Percentiles rank a stretch among this genome's conserved stretches.
phyloP scores from a whole-genome alignment of 805 yeast species.

The Sugiyamaella mastotermitis region DNA sequence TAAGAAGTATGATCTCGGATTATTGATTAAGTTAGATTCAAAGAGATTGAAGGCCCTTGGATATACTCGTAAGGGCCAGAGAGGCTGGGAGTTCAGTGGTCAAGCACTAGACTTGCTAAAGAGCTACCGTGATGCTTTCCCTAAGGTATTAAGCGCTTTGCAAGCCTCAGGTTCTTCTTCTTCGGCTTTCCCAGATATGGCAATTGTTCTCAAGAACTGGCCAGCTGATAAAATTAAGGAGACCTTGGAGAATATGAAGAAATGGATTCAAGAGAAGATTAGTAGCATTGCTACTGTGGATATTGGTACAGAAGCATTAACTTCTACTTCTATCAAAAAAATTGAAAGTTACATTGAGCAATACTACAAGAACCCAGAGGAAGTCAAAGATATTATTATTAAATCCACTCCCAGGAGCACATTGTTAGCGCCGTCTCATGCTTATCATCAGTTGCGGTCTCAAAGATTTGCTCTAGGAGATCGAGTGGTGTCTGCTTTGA shows the following conservation, averaged over 20 bases:
- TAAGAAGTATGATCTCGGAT: slow-evolving; percentile 63
- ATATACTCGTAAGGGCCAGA: slow-evolving; percentile 58
- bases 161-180: slow-evolving; percentile 18
- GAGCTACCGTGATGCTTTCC: slow-evolving; percentile 57
- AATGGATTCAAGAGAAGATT: slow-evolving; percentile 46
- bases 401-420: slow-evolving; percentile 84
- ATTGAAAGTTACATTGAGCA: slow-evolving; percentile 58
- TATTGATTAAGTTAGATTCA: slow-evolving; percentile 77
- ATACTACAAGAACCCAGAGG: slow-evolving; percentile 33
- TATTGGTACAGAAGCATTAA: slow-evolving; percentile 71
- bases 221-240: slow-evolving; percentile 28
- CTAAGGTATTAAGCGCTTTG: slow-evolving; percentile 46
- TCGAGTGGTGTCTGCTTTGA: slow-evolving; percentile 77
- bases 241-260: slow-evolving; percentile 35
- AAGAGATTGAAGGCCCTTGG: slow-evolving; percentile 82
- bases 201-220: slow-evolving; percentile 10
- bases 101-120: slow-evolving; percentile 61
- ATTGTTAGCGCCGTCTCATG: slow-evolving; percentile 65
- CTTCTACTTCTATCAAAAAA: slow-evolving; percentile 54
- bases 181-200: slow-evolving; percentile 23
- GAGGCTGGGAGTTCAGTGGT: slow-evolving; percentile 79
- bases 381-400: slow-evolving; percentile 48
- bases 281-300: slow-evolving; percentile 44
- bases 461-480: slow-evolving; percentile 86
- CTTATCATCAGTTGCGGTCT: slow-evolving; percentile 61